These are phyloP conservation scores for Silene uniflora DNA, from an alignment of 148 eudicot genomes.

Conservation along the genomic window DNA sequence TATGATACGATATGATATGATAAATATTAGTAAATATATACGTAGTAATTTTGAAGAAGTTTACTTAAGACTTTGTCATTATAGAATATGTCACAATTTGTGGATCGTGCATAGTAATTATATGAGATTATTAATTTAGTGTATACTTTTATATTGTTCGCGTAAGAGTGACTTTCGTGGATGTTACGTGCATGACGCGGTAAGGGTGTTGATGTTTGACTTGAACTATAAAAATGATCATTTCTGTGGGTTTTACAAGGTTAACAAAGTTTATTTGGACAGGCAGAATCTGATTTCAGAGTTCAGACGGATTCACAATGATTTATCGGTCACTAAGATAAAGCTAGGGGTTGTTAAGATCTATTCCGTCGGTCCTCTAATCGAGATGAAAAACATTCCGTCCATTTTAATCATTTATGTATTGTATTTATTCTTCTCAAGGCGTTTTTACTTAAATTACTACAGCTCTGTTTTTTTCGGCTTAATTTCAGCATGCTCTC, in stretches of 20 bases:
- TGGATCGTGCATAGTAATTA: background rate
- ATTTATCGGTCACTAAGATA: too few species aligned
- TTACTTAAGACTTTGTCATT: slow-evolving; percentile 6
- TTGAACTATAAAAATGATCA: background rate
- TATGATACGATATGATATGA: background rate
- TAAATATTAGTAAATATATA: background rate
- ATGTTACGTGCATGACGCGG: slow-evolving; percentile 11
- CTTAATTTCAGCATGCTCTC: too few species aligned
- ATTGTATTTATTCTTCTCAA: too few species aligned
- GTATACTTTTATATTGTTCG: background rate
- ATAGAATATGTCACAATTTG: slow-evolving; percentile 5
- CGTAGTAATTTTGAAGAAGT: background rate
- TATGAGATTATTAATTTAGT: background rate
- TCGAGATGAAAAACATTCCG: too few species aligned
- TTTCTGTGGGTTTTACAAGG: background rate
- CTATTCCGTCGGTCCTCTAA: too few species aligned
- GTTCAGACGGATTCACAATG: background rate
- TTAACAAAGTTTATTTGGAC: too few species aligned
- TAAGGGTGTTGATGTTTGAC: background rate
- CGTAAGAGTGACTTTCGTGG: background rate
- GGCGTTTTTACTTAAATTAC: too few species aligned
- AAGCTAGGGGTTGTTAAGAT: too few species aligned
- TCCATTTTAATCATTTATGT: too few species aligned
- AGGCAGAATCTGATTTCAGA: too few species aligned
- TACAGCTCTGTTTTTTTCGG: too few species aligned